Base-by-base conservation (phyloP, 352 stramenopile species). In the Pythium folliculosum region DNA sequence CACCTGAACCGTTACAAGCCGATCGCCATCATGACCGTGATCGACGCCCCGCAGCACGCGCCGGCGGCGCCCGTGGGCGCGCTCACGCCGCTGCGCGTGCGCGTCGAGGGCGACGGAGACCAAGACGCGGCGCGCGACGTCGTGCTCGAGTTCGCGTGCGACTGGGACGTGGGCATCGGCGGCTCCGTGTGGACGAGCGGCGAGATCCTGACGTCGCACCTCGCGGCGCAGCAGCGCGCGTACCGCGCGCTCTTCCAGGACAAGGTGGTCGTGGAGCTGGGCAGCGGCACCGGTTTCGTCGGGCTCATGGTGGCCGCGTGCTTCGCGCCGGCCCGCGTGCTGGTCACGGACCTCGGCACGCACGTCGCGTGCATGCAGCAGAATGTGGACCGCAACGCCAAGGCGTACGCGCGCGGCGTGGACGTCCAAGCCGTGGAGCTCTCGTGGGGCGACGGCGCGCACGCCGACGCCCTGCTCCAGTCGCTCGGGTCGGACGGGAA, bases 151-250 rank as follows among this genome's bases (percentile, higher is more conserved):
- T 91, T 95, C 49, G 73, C 83, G 61, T 95, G 86, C 72, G 77
- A 92, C 65, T 95, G 86, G 86, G 73, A 84, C 55, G 75, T 91
- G 30, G 86, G 86, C 57, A 95, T 95, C 67, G 86, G 86, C 62
- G 86, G 86, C 53, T 93, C 83, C 13, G 73, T 95, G 30, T 95
- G 86, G 86, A 95, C 86, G 3, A 95, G 86, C 60, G 86, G 84
- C 6, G 76, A 90, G 73, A 75, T 95, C 25, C 75, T 95, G 21
- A 79, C 77, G 17, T 76, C 77, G 5, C 77, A 93, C 52, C 63
- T 95, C 23, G 75, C 86, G 69, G 54, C 77, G 21, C 77, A 93
- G 51, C 77, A 78, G 14, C 57, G 68, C 10, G 52, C 66, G 23
- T 91, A 90, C 62, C 66, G 75, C 5, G 58, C 71, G 30, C 63